These are phyloP conservation scores for Cytospora leucostoma DNA, from an alignment of 2,329 filamentous ascomycete species.

Conservation along the genomic window DNA sequence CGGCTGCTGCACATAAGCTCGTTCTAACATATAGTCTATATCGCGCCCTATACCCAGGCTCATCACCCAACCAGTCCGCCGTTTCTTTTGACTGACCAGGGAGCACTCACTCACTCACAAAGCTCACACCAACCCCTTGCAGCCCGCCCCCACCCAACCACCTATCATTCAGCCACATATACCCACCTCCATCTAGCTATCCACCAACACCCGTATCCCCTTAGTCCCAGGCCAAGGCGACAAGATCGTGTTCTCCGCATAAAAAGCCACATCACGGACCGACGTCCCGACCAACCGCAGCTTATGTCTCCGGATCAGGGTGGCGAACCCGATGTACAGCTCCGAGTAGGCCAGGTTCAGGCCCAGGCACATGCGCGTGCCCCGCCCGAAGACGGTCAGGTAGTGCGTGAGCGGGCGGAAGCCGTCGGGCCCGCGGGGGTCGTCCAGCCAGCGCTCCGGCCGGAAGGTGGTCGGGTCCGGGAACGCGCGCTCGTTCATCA, in stretches of 20 bases:
- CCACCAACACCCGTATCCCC: background rate
- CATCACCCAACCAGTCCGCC: too few species aligned
- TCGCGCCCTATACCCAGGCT: too few species aligned
- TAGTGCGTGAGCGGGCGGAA: background rate
- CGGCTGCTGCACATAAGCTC: too few species aligned
- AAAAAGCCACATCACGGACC: constrained; percentile 1
- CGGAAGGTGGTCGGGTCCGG: background rate
- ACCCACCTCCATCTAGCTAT: too few species aligned
- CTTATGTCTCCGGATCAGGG: constrained; percentile 5
- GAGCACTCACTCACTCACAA: too few species aligned
- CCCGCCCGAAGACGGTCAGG: constrained; percentile 1
- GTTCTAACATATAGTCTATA: too few species aligned
- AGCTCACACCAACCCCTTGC: too few species aligned
- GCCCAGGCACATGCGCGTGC: background rate
- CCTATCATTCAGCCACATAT: too few species aligned
- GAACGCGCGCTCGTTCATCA: background rate
- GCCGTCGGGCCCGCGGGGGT: constrained; percentile 4
- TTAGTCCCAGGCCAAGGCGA: background rate
- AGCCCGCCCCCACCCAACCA: too few species aligned
- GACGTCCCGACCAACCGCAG: background rate
- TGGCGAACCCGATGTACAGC: constrained; percentile 13
- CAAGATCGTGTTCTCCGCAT: background rate
- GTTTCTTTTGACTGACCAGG: too few species aligned
- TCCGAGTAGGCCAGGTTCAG: constrained; percentile 1
- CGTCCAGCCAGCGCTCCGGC: constrained; percentile 3